Conservation (phyloP, 2,329 filamentous ascomycete species). For the Aspergillus ruber region DNA sequence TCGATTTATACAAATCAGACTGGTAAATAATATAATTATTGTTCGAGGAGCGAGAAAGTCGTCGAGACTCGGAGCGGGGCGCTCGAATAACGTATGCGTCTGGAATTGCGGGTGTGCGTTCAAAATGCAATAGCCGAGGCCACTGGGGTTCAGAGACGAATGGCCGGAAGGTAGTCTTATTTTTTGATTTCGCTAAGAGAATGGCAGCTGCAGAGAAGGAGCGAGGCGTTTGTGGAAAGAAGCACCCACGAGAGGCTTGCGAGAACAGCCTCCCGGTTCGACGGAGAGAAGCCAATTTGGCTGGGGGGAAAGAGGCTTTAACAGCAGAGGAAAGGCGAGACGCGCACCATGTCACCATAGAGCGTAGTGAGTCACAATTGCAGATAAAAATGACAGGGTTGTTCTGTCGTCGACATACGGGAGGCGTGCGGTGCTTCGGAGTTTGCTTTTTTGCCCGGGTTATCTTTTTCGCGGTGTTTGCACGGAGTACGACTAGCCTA, state of each 20-base stretch:
- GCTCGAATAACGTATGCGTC: constrained; percentile 9
- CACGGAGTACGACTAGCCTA: background rate
- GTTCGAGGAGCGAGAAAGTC: background rate
- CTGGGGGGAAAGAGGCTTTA: constrained; percentile 6
- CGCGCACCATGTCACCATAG: background rate
- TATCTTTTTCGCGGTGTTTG: background rate
- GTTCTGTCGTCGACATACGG: background rate
- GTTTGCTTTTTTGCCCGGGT: background rate
- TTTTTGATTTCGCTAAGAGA: too few relatives aligned
- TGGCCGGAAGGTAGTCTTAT: background rate
- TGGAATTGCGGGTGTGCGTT: background rate
- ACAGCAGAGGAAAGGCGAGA: background rate
- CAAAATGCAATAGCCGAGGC: background rate
- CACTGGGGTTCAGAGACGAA: background rate
- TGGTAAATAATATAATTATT: constrained; percentile 20
- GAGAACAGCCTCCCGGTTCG: constrained; percentile 23
- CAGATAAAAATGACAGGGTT: background rate
- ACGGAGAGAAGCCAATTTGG: constrained; percentile 33
- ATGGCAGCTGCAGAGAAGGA: background rate
- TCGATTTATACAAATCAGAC: constrained; percentile 7
- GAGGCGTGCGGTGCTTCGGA: background rate
- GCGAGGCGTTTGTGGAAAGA: background rate
- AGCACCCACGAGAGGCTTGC: constrained; percentile 20
- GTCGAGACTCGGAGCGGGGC: constrained; percentile 3
- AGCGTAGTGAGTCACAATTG: constrained; percentile 3